Base-by-base conservation (phyloP, 106 monocot genomes). In the Xerophyta viscosa region DNA sequence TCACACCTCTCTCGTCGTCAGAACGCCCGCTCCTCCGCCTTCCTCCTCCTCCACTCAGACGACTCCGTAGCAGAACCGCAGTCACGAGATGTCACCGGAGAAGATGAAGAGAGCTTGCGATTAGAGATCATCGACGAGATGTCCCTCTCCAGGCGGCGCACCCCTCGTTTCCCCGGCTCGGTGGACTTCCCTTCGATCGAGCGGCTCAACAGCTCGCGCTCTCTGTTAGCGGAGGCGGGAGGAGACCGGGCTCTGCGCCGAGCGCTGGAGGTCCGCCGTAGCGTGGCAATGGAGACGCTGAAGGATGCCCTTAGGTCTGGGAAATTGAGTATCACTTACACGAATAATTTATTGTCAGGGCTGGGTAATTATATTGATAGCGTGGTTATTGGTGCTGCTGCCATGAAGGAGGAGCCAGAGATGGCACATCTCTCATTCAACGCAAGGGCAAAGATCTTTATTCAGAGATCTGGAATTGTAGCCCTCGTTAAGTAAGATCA, bases 151-250 rank as follows among this genome's bases (percentile, higher is more conserved):
- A 58, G 63, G 2, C 51, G 58, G 36, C 46, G 96, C 29, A 46
- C 37, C 29, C 64, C 78, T 2, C 66, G 88, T 43, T 96, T 96
- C 55, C 96, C 96, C 3, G 96, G 89, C 23, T 70, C 96, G 14
- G 52, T 94, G 14, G 70, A 71, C 24, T 66, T 72, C 53, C 75
- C 88, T 3, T 64, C 57, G 33, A 30, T 54, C 5, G 72, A 52
- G 19, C 42, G 15, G 3, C 37, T 65, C 13, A 42, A n/a, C 13
- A n/a, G n/a, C n/a, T n/a, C n/a, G n/a, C n/a, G n/a, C n/a, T n/a
- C n/a, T 5, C 11, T 36, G 33, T 11, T 36, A 6, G 33, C 5
- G 5, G 33, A 11, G 11, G 33, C 33, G 33, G 11, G 33, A 5
- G 11, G 33, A 36, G 63, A 68, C 8, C 61, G 50, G 37, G 61